Conservation (phyloP, 129 eudicot genomes). For the Flaveria ramosissima region DNA sequence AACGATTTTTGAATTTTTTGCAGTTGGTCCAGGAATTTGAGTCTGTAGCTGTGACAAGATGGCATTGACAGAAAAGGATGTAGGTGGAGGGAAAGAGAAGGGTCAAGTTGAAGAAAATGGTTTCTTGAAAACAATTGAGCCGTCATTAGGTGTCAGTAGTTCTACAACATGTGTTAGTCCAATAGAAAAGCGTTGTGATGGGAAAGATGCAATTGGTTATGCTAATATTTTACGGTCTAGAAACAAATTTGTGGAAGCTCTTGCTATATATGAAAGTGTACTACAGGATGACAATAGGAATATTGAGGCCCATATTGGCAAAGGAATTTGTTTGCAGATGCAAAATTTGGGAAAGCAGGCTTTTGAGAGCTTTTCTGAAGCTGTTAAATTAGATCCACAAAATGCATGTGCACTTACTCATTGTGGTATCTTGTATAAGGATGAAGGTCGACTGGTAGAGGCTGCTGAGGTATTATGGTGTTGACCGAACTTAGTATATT, state of each 20-base stretch:
- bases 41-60: constrained; percentile 33
- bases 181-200: constrained; percentile 49
- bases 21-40: constrained; percentile 35
- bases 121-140: constrained; percentile 45
- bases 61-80: constrained; percentile 75
- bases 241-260: constrained; percentile 86
- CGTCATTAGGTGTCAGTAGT: constrained; percentile 42
- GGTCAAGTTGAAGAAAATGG: constrained; percentile 48
- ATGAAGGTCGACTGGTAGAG: constrained; percentile 86
- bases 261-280: constrained; percentile 66
- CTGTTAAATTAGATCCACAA: constrained; percentile 75
- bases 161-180: constrained; percentile 43
- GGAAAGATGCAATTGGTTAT: constrained; percentile 76
- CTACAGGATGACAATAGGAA: constrained; percentile 66
- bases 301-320: constrained; percentile 84
- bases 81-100: constrained; percentile 50
- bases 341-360: constrained; percentile 79
- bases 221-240: constrained; percentile 94
- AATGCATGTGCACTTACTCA: constrained; percentile 95
- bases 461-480: constrained; percentile 88
- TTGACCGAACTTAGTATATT: background rate
- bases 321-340: constrained; percentile 94
- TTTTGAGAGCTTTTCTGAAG: constrained; percentile 85
- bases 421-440: constrained; percentile 92
- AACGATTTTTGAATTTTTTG: background rate